phyloP scores from a whole-genome alignment of 2,329 filamentous ascomycete genomes.

The Aspergillus arachidicola region DNA sequence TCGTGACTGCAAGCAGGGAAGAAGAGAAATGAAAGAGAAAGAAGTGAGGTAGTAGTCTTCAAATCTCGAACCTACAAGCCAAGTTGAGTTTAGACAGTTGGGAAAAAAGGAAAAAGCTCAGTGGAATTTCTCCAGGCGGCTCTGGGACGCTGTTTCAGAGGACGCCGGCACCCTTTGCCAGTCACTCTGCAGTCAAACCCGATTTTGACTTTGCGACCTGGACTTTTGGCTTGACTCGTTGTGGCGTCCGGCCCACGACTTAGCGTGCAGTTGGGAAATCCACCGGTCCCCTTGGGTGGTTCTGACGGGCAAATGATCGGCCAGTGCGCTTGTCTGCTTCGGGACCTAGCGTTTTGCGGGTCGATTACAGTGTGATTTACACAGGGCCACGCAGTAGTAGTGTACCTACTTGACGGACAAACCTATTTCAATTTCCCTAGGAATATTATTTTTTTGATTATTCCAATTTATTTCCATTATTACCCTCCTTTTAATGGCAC shows the following conservation, averaged over 20 bases:
- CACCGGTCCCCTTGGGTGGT: constrained; percentile 16
- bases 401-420: background rate
- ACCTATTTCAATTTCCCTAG: background rate
- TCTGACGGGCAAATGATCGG: constrained; percentile 25
- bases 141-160: constrained; percentile 21
- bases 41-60: background rate
- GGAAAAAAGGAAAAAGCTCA: constrained; percentile 5
- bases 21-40: background rate
- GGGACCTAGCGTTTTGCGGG: constrained; percentile 5
- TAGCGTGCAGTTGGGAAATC: constrained; percentile 24
- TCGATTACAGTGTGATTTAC: constrained; percentile 5
- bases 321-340: constrained; percentile 18
- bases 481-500: background rate
- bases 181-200: constrained; percentile 1
- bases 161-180: constrained; percentile 3
- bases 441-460: background rate
- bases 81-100: background rate
- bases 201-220: constrained; percentile 16
- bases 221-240: constrained; percentile 23
- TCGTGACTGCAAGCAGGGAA: background rate
- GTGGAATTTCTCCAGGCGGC: constrained; percentile 23
- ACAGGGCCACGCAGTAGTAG: constrained; percentile 1
- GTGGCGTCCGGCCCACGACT: constrained; percentile 28
- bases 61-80: background rate
- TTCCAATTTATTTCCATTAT: background rate